Evolutionary conservation across 192 early-diverging fungal species (phyloP).

Genomic region (Coemansia erecta): DNA sequence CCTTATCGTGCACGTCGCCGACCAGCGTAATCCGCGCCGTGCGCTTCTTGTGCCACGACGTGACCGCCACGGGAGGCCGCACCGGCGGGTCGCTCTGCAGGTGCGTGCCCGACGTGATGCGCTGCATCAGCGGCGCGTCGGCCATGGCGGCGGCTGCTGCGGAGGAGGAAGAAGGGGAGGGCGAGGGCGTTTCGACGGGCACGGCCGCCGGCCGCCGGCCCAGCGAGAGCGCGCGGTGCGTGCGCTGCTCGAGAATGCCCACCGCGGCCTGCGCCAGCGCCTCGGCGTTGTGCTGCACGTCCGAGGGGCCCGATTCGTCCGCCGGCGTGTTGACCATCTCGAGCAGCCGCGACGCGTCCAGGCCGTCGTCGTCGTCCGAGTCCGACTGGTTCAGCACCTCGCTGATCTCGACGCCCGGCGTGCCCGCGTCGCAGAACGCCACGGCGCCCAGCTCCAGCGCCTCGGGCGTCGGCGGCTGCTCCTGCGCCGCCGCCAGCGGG

Average conservation of each 20-base stretch:
- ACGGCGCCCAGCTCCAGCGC: constrained; percentile 33
- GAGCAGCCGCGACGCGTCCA: constrained; percentile 46
- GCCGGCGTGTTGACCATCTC: constrained; percentile 57
- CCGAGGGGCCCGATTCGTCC: constrained; percentile 23
- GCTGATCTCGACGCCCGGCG: constrained; percentile 46
- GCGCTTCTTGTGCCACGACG: constrained; percentile 56
- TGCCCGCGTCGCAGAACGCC: constrained; percentile 6
- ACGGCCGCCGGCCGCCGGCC: constrained; percentile 30
- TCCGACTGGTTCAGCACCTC: constrained; percentile 51
- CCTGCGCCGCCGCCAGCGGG: constrained; percentile 33
- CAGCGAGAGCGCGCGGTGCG: not conserved
- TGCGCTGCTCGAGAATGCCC: constrained; percentile 39
- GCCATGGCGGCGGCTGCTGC: no score
- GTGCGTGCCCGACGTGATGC: constrained; percentile 53
- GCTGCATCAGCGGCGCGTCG: constrained; percentile 24
- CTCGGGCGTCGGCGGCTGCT: constrained; percentile 48
- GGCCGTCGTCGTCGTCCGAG: constrained; percentile 49
- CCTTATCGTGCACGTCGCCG: constrained; percentile 83
- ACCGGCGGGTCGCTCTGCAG: constrained; percentile 51
- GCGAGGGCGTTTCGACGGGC: constrained; percentile 17
- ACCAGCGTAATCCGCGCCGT: constrained; percentile 79
- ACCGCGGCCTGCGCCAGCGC: constrained; percentile 36
- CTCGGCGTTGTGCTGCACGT: constrained; percentile 33
- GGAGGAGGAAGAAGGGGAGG: constrained; percentile 11
- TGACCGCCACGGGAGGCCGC: constrained; percentile 49